phyloP scores from a whole-genome alignment of 2,329 filamentous ascomycete species.

The Colletotrichum echinochloae region DNA sequence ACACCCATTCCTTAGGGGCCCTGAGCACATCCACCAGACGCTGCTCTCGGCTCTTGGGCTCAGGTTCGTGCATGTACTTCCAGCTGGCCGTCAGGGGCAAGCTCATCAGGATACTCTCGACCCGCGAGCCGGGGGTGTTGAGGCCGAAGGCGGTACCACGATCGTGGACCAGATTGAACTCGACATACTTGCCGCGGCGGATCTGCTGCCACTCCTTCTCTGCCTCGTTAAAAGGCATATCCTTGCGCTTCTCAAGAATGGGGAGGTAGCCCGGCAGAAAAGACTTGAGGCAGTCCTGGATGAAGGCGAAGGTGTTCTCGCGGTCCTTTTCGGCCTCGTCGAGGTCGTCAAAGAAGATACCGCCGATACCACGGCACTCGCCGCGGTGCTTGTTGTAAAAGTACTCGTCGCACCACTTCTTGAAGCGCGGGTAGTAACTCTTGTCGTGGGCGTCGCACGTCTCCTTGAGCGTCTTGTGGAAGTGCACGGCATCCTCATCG shows the following conservation, averaged over 20 bases:
- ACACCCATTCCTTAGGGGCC: slow-evolving; percentile 76
- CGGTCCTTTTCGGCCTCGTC: slow-evolving; percentile 88
- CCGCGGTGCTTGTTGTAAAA: slow-evolving; percentile 93
- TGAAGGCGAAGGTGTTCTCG: slow-evolving; percentile 90
- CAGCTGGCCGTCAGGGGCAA: slow-evolving; percentile 92
- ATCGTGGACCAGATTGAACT: slow-evolving; percentile 98
- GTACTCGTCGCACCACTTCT: slow-evolving; percentile 98
- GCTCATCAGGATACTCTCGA: slow-evolving; percentile 98
- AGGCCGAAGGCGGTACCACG: slow-evolving; percentile 94
- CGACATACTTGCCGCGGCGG: slow-evolving; percentile 92
- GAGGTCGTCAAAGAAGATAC: slow-evolving; percentile 98
- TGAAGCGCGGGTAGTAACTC: slow-evolving; percentile 92
- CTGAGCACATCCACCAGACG: slow-evolving; percentile 79
- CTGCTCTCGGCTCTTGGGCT: slow-evolving; percentile 81
- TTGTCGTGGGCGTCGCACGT: slow-evolving; percentile 95
- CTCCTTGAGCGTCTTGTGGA: slow-evolving; percentile 93
- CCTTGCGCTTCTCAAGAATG: slow-evolving; percentile 88
- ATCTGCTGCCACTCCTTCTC: slow-evolving; percentile 99
- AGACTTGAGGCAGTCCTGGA: slow-evolving; percentile 84
- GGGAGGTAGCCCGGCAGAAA: slow-evolving; percentile 94
- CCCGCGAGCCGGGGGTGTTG: slow-evolving; percentile 88
- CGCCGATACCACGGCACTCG: slow-evolving; percentile 88
- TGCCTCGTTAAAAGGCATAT: slow-evolving; percentile 87
- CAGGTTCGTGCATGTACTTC: slow-evolving; percentile 94
- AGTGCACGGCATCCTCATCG: slow-evolving; percentile 96